Percentiles rank a stretch among this genome's conserved stretches.
Evolutionary conservation across 352 stramenopile species (phyloP).

Genomic region (Pythium oligandrum): DNA sequence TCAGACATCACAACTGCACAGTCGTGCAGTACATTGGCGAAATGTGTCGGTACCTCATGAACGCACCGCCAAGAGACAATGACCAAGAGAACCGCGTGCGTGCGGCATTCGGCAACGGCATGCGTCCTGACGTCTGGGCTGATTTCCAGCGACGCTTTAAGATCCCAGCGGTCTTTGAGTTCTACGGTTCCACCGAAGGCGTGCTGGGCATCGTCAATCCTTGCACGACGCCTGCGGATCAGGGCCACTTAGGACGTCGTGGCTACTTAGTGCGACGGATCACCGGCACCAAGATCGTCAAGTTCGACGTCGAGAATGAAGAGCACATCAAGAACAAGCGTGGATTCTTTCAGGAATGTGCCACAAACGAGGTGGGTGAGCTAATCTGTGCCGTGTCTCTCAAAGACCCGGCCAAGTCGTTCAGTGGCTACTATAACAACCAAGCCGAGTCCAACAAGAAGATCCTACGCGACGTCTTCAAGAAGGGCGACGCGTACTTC

Average conservation of each 20-base stretch:
- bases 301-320: conserved; percentile 76
- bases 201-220: conserved; percentile 79
- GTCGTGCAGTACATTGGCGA: conserved; percentile 90
- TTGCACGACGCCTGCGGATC: conserved; percentile 51
- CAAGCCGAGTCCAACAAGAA: conserved; percentile 80
- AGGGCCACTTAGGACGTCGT: conserved; percentile 59
- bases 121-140: conserved; percentile 86
- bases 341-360: conserved; percentile 48
- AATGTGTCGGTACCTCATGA: conserved; percentile 85
- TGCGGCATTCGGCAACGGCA: conserved; percentile 87
- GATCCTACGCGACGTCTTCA: conserved; percentile 76
- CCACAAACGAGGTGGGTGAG: conserved; percentile 61
- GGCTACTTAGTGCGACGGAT: conserved; percentile 48
- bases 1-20: conserved; percentile 57
- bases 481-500: conserved; percentile 86
- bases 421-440: conserved; percentile 88
- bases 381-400: conserved; percentile 59
- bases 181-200: conserved; percentile 91
- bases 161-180: conserved; percentile 86
- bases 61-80: conserved; percentile 33
- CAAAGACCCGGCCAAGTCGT: conserved; percentile 52
- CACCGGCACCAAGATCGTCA: conserved; percentile 63
- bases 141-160: conserved; percentile 84
- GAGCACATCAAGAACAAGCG: conserved; percentile 48
- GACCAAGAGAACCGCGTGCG: conserved; percentile 69